Evolutionary conservation across 805 yeast genomes (phyloP).

Genomic region (Saturnispora hagleri): DNA sequence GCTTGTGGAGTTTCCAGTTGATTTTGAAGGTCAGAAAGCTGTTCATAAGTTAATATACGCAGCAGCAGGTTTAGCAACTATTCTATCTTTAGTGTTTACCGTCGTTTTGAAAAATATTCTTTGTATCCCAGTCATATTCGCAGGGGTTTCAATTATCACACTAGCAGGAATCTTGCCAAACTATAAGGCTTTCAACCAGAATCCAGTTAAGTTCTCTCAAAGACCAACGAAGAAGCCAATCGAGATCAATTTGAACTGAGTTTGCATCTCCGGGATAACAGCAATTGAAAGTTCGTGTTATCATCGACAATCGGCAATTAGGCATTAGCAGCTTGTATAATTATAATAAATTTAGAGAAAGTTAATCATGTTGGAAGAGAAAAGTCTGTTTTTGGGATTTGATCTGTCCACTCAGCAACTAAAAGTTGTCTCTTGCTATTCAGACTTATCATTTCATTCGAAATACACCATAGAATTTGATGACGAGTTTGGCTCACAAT

Average conservation of each 20-base stretch:
- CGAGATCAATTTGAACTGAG: slow-evolving; percentile 8
- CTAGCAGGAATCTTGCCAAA: slow-evolving; percentile 43
- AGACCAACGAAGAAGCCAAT: slow-evolving; percentile 8
- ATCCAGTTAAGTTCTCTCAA: slow-evolving; percentile 41
- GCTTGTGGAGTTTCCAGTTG: slow-evolving; percentile 29
- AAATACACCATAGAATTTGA: slow-evolving; percentile 66
- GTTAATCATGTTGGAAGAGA: slow-evolving; percentile 5
- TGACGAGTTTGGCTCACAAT: slow-evolving; percentile 45
- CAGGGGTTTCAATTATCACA: slow-evolving; percentile 26
- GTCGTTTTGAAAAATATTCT: slow-evolving; percentile 36
- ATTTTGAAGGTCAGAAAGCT: slow-evolving; percentile 44
- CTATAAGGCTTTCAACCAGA: slow-evolving; percentile 45
- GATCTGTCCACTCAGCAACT: slow-evolving; percentile 88
- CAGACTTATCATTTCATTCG: slow-evolving; percentile 37
- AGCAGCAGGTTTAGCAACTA: slow-evolving; percentile 26
- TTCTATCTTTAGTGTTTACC: slow-evolving; percentile 40
- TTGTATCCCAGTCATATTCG: slow-evolving; percentile 32
- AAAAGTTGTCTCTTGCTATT: slow-evolving; percentile 60
- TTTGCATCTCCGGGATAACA: background rate
- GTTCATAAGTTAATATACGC: slow-evolving; percentile 27
- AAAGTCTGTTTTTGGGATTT: slow-evolving; percentile 49
- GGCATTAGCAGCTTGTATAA: background rate
- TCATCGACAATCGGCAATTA: too few species aligned
- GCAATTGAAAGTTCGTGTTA: background rate
- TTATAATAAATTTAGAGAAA: background rate